phyloP scores from a whole-genome alignment of 2,329 filamentous ascomycete genomes.

The Ophiostoma novo-ulmi region DNA sequence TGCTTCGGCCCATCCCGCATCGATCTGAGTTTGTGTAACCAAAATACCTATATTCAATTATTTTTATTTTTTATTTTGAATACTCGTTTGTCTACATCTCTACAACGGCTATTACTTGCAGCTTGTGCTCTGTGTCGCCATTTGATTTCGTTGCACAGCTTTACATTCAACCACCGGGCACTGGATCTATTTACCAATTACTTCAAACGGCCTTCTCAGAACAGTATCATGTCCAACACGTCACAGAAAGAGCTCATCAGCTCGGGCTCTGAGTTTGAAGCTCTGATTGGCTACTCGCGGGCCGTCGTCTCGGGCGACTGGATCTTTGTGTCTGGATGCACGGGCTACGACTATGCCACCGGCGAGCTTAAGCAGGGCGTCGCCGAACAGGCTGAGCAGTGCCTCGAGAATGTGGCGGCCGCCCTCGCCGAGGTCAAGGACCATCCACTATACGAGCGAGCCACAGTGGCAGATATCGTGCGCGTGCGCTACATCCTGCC shows the following conservation, averaged over 20 bases:
- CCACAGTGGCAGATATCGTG: conserved; percentile 43
- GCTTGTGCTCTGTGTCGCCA: conserved; percentile 3
- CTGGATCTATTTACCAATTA: neutral
- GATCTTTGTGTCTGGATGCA: conserved; percentile 52
- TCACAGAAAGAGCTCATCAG: conserved; percentile 35
- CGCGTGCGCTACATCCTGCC: conserved; percentile 50
- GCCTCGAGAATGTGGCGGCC: conserved; percentile 43
- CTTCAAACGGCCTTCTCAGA: neutral
- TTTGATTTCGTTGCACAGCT: neutral
- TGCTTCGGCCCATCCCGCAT: conserved; percentile 6
- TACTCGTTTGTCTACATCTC: neutral
- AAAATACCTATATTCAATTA: neutral
- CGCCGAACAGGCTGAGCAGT: conserved; percentile 47
- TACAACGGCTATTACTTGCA: neutral
- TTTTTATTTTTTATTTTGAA: neutral
- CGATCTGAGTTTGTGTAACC: neutral
- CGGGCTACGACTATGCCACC: conserved; percentile 48
- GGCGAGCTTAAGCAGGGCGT: conserved; percentile 40
- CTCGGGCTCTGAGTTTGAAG: conserved; percentile 49
- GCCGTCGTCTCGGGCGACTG: conserved; percentile 48
- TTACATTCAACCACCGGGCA: neutral
- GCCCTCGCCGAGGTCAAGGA: conserved; percentile 42
- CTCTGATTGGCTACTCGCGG: conserved; percentile 50
- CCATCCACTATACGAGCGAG: conserved; percentile 17
- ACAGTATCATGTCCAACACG: neutral